These are phyloP conservation scores for Penicillium sp. DNA, from an alignment of 2,329 filamentous ascomycete genomes.

Conservation along the genomic window DNA sequence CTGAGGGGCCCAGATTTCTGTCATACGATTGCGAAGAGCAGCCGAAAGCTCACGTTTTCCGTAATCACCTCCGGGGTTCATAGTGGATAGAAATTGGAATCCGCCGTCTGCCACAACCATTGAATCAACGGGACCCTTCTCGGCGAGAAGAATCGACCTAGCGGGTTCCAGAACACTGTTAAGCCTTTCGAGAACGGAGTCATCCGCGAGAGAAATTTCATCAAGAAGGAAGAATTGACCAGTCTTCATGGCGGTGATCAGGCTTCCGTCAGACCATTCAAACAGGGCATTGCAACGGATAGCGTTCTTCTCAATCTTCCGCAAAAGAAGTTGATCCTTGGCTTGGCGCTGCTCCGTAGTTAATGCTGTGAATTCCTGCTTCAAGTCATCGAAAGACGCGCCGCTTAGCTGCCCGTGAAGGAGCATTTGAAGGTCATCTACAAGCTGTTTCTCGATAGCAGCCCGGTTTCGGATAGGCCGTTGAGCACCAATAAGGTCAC, in stretches of 20 bases:
- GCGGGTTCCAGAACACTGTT: constrained; percentile 95
- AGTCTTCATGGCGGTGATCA: constrained; percentile 88
- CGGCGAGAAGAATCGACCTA: constrained; percentile 81
- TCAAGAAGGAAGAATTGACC: constrained; percentile 92
- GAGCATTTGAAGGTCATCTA: constrained; percentile 55
- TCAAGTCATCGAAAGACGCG: constrained; percentile 53
- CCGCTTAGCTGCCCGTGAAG: constrained; percentile 32
- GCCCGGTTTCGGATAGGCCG: constrained; percentile 83
- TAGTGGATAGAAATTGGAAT: constrained; percentile 96
- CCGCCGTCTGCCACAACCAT: constrained; percentile 70
- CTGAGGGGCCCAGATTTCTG: constrained; percentile 95
- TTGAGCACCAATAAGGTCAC: constrained; percentile 94
- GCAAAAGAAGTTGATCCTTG: constrained; percentile 50
- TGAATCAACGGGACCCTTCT: constrained; percentile 85
- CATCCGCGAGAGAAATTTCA: constrained; percentile 95
- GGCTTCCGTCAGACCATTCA: constrained; percentile 91
- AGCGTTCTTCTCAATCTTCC: constrained; percentile 45
- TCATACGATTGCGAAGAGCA: constrained; percentile 92
- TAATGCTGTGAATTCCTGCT: constrained; percentile 59
- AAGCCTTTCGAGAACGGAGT: constrained; percentile 91
- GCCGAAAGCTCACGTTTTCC: constrained; percentile 97
- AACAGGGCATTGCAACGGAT: constrained; percentile 80
- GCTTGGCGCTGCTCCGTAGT: constrained; percentile 41
- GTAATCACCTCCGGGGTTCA: constrained; percentile 99
- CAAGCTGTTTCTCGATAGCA: constrained; percentile 64